Conservation (phyloP, 345 rosid species). For the Cardiospermum halicacabum region DNA sequence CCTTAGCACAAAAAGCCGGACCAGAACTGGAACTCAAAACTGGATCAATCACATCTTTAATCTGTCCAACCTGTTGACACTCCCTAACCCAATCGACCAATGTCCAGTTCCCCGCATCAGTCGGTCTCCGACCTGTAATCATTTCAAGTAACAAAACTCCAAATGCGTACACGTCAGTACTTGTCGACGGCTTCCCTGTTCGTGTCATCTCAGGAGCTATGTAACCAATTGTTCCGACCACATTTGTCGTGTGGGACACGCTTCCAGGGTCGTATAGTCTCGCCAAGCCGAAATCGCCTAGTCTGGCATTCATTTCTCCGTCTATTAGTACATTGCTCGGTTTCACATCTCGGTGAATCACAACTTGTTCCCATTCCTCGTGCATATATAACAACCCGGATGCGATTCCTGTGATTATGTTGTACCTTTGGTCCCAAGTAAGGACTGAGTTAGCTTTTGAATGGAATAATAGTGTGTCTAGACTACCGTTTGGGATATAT, state of each 20-base stretch:
- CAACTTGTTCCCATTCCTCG: conserved; percentile 74
- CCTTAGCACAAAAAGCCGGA: too few species aligned
- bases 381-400: conserved; percentile 57
- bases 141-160: conserved; percentile 69
- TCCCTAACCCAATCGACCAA: conserved; percentile 42
- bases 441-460: conserved; percentile 23
- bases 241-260: conserved; percentile 44
- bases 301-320: conserved; percentile 47
- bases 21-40: conserved; percentile 29
- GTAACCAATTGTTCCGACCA: conserved; percentile 78
- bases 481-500: conserved; percentile 66
- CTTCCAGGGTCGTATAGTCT: conserved; percentile 61
- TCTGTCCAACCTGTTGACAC: conserved; percentile 17
- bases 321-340: conserved; percentile 74
- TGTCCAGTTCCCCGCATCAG: conserved; percentile 19
- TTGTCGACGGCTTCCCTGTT: conserved; percentile 56
- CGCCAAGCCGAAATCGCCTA: conserved; percentile 83
- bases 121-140: conserved; percentile 51
- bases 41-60: conserved; percentile 40
- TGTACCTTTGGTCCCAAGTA: conserved; percentile 64
- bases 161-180: conserved; percentile 66
- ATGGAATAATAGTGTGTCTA: conserved; percentile 39
- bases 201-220: conserved; percentile 71
- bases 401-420: conserved; percentile 58
- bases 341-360: conserved; percentile 76